Base-by-base conservation (phyloP, 129 eudicot species). In the Centella asiatica region DNA sequence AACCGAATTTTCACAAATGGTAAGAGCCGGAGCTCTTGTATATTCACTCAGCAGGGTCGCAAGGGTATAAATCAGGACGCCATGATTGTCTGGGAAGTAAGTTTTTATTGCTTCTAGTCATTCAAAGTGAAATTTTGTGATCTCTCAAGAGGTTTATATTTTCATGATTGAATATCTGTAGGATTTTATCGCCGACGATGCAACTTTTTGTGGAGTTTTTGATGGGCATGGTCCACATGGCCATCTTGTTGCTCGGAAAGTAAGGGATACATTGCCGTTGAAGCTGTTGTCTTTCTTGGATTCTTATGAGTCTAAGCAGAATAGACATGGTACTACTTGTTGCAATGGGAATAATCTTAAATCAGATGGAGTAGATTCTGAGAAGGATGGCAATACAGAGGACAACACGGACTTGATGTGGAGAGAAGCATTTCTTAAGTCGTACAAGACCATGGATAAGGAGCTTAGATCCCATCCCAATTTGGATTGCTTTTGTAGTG, bases 181-280 rank as follows among this genome's bases (percentile, higher is more conserved):
- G 99, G 95, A 93, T 80, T 87, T 84, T 69, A 87, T 85, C 88
- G 66, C 67, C 1, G 99, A 84, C 9, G 99, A 87, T 78, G 80
- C 77, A 64, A 87, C 79, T 7, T 87, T 93, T 65, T 93, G 96
- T 68, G 99, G 99, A 33, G 81, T 93, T 13, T 93, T 93, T 66
- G 99, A 93, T 67, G 99, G 99, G 24, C 99, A 93, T 60, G 99
- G 99, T 29, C 99, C 99, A n/a, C 88, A 93, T 18, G 99, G 99
- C 27, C 99, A 93, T 81, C 84, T 93, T 20, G 99, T 93, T 64
- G 88, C 96, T 40, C 89, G 93, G 56, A 87, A 87, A 85, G 99
- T 93, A 57, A 87, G 99, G 75, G 96, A 93, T 70, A 61, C 86
- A 0, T 65, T 93, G 52, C 99, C 99, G 39, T 55, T 88, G 34